Evolutionary conservation across 352 stramenopile genomes (phyloP).

Genomic region (Globisporangium sylvaticum): DNA sequence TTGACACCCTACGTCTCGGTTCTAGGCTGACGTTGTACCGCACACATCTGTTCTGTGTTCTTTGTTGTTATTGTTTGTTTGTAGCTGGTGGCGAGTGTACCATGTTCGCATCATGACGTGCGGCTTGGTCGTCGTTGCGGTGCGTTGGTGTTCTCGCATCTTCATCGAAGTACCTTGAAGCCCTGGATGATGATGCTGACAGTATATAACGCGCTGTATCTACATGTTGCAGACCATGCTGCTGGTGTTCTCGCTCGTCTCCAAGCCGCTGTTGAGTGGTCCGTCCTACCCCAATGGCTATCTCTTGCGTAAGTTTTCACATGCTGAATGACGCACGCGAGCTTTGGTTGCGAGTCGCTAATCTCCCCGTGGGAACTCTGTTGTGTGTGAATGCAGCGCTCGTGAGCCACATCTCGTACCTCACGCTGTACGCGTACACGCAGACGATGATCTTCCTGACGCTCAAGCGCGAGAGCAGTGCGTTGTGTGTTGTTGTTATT

Average conservation of each 20-base stretch:
- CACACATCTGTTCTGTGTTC: neutral
- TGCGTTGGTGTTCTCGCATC: conserved; percentile 20
- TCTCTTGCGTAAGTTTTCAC: conserved; percentile 39
- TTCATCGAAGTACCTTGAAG: neutral
- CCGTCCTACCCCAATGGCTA: conserved; percentile 29
- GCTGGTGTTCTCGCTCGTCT: conserved; percentile 37
- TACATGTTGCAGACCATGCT: conserved; percentile 33
- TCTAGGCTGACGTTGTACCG: neutral
- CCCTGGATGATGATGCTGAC: neutral
- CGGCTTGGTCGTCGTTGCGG: conserved; percentile 33
- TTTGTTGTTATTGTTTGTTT: neutral
- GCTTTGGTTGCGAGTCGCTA: neutral
- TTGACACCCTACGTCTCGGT: neutral
- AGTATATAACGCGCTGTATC: neutral
- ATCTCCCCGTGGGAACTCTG: neutral
- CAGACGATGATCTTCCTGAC: conserved; percentile 76
- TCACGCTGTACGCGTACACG: conserved; percentile 59
- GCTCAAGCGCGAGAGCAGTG: conserved; percentile 50
- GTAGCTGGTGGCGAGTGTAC: conserved; percentile 46
- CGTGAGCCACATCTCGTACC: conserved; percentile 43
- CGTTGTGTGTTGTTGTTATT: neutral
- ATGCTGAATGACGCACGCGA: no score
- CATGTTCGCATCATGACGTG: conserved; percentile 37
- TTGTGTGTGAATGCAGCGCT: conserved; percentile 24
- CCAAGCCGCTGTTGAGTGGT: conserved; percentile 37